Conservation (phyloP, 305 asterid species). For the Salvia sclarea region DNA sequence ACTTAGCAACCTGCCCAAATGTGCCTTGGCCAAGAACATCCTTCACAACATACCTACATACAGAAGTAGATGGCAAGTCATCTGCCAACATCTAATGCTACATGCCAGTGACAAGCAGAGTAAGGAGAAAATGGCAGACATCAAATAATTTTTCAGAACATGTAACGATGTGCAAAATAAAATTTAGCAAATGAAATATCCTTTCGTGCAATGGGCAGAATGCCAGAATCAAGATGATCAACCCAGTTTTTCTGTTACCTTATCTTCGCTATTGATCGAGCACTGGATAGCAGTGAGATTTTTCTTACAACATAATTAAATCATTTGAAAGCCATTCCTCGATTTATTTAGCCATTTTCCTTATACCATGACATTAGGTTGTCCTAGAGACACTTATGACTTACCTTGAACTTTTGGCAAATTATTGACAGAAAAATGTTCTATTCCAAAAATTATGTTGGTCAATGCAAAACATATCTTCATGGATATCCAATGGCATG, state of each 20-base stretch:
- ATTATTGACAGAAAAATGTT: slow-evolving; percentile 15
- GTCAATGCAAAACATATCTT: slow-evolving; percentile 9
- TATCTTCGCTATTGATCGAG: slow-evolving; percentile 5
- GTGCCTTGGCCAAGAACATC: slow-evolving; percentile 99
- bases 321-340: slow-evolving; percentile 20
- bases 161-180: slow-evolving; percentile 4
- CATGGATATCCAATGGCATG: slow-evolving; percentile 4
- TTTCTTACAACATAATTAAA: slow-evolving; percentile 13
- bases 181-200: neutral
- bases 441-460: slow-evolving; percentile 18
- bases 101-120: slow-evolving; percentile 28
- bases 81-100: slow-evolving; percentile 14
- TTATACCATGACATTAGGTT: slow-evolving; percentile 20
- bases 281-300: slow-evolving; percentile 10
- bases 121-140: slow-evolving; percentile 8
- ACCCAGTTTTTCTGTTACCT: slow-evolving; percentile 1
- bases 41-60: slow-evolving; percentile 85
- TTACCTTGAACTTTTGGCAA: neutral
- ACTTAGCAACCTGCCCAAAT: slow-evolving; percentile 99
- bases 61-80: slow-evolving; percentile 33
- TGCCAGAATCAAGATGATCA: slow-evolving; percentile 10
- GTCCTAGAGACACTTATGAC: neutral
- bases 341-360: slow-evolving; percentile 7
- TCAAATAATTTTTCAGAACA: neutral
- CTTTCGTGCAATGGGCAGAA: slow-evolving; percentile 21